Evolutionary conservation across 352 stramenopile genomes (phyloP).

Genomic region (Phytophthora pseudosyringae): DNA sequence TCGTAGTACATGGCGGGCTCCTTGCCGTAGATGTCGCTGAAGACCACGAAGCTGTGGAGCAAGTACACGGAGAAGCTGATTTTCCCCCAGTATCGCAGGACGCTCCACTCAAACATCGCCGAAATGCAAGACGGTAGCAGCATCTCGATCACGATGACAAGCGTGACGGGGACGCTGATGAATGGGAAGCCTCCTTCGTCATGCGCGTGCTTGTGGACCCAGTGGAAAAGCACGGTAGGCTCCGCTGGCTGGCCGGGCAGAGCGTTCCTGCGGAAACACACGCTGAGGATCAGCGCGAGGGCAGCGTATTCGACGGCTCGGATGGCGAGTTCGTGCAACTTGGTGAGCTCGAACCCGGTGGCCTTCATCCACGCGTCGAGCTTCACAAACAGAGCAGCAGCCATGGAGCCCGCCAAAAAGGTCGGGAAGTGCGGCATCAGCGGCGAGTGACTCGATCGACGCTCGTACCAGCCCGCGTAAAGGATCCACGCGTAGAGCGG

Average conservation of each 20-base stretch:
- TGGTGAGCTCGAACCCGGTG: conserved; percentile 30
- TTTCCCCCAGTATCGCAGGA: conserved; percentile 52
- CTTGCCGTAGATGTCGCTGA: conserved; percentile 32
- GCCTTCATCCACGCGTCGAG: conserved; percentile 29
- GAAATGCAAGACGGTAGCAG: conserved; percentile 45
- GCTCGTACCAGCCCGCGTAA: conserved; percentile 26
- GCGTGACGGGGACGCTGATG: conserved; percentile 39
- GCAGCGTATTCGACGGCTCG: conserved; percentile 31
- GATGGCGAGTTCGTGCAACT: conserved; percentile 21
- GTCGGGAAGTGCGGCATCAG: conserved; percentile 42
- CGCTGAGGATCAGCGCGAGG: conserved; percentile 39
- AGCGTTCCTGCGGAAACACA: conserved; percentile 34
- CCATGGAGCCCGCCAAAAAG: conserved; percentile 53
- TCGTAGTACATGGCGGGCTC: conserved; percentile 38
- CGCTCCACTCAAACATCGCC: conserved; percentile 46
- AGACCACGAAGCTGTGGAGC: conserved; percentile 59
- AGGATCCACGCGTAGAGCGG: conserved; percentile 42
- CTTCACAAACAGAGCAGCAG: conserved; percentile 42
- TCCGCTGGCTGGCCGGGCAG: conserved; percentile 7
- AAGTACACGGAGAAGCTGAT: conserved; percentile 65
- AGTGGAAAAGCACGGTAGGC: conserved; percentile 47
- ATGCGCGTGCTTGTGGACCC: conserved; percentile 29
- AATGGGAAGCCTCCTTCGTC: conserved; percentile 38
- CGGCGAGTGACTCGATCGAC: conserved; percentile 37
- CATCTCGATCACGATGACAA: conserved; percentile 52